Evolutionary conservation across 1,284 basidiomycete species (phyloP), one percentile per base, ranked within the genome.

Genomic region (Naganishia cerealis): DNA sequence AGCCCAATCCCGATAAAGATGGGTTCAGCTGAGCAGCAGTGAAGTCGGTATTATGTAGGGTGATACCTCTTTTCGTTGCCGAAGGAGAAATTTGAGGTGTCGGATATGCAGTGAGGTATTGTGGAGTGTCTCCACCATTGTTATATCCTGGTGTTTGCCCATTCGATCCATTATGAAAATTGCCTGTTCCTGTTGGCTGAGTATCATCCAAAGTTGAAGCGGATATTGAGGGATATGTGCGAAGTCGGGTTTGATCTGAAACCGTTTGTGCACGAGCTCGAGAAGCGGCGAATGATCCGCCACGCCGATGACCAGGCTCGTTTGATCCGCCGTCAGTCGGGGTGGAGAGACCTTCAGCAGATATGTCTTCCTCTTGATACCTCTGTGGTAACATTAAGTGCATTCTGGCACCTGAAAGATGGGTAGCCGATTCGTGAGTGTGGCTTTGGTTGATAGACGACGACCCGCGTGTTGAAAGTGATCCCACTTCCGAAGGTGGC

Each of bases 321-420:
- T 38, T 10, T 5, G 29, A 38, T 18, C 9, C 36, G 24, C 15
- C 29, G 38, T 24, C n/a, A 0, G 50, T 21, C 3, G 24, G 26
- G 18, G 50, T 15, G 12, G n/a, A 18, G 18, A 33, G 33, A 15
- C 21, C 33, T 24, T 63, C 61, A 38, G 40, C 13, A 12, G n/a
- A 15, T 24, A 38, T 7, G 4, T 21, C 21, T 16, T 40, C 50
- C 24, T 63, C 61, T 13, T 40, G 50, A n/a, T 54, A 39, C 7
- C 61, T 53, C 29, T 53, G 38, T 6, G 61, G 61, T 6, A 63
- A 52, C 36, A 40, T 63, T 16, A 63, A 50, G 26, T 63, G 50
- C 61, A 63, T 54, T 52, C 61, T 63, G 10, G 61, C 61, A 6
- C 61, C 61, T 13, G 61, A 63, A n/a, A 63, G 61, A 26, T 63